These are phyloP conservation scores for Amylostereum areolatum DNA, from an alignment of 1,284 basidiomycete genomes.

Conservation along the genomic window DNA sequence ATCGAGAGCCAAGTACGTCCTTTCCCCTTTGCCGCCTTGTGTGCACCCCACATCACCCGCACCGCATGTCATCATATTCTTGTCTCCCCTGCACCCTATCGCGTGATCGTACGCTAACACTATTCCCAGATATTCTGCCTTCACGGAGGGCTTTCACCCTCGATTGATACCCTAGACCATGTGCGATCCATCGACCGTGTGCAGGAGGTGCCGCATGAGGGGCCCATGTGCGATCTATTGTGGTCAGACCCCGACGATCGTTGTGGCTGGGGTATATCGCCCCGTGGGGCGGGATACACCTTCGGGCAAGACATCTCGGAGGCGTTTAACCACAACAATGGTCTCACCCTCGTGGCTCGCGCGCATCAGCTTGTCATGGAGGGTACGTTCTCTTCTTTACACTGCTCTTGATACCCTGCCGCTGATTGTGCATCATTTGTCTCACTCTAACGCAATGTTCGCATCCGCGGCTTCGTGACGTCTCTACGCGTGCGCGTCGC, in stretches of 20 bases:
- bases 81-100: constrained; percentile 4
- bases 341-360: constrained; percentile 91
- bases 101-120: constrained; percentile 5
- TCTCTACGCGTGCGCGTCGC: constrained; percentile 5
- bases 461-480: background rate
- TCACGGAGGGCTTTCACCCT: constrained; percentile 96
- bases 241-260: constrained; percentile 99
- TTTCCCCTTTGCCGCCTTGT: constrained; percentile 3
- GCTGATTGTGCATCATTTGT: no score
- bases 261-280: constrained; percentile 99
- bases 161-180: constrained; percentile 99
- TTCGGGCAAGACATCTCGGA: constrained; percentile 99
- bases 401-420: no score
- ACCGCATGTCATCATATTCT: no score
- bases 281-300: constrained; percentile 97
- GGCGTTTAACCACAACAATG: constrained; percentile 99
- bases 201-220: constrained; percentile 98
- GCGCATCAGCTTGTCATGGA: constrained; percentile 99
- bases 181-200: constrained; percentile 98
- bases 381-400: constrained; percentile 51
- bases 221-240: constrained; percentile 97
- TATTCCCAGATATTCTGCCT: constrained; percentile 94
- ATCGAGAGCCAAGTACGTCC: constrained; percentile 94
- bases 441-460: background rate
- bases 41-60: no score